Conservation (phyloP, 176 grass and related monocot genomes). For the Luzula sylvatica region DNA sequence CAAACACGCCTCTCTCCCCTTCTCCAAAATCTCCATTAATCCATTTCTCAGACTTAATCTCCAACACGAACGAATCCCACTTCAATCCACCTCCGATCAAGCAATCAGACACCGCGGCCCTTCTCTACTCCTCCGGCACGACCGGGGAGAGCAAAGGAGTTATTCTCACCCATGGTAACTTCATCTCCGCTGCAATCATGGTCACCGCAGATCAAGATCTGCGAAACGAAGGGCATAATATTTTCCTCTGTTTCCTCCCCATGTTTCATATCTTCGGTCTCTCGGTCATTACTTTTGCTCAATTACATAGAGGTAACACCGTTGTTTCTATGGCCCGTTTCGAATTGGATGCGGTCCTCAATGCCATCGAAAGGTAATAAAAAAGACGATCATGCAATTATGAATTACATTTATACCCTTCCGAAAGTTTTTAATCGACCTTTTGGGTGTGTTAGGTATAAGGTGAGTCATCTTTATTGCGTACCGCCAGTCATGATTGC, state of each 20-base stretch:
- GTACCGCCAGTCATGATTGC: constrained; percentile 93
- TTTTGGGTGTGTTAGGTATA: constrained; percentile 13
- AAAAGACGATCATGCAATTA: neutral
- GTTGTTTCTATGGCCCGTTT: constrained; percentile 64
- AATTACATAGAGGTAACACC: constrained; percentile 58
- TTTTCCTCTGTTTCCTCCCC: constrained; percentile 90
- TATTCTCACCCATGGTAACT: constrained; percentile 82
- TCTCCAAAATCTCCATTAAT: constrained; percentile 18
- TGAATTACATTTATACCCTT: neutral
- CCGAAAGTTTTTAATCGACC: neutral
- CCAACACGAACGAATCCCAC: constrained; percentile 13
- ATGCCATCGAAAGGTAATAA: constrained; percentile 32
- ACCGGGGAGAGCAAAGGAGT: constrained; percentile 93
- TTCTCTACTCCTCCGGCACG: constrained; percentile 90
- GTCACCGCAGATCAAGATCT: constrained; percentile 55
- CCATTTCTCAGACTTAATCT: constrained; percentile 46
- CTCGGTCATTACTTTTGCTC: constrained; percentile 49
- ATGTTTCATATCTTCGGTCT: constrained; percentile 98
- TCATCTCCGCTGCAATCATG: constrained; percentile 46
- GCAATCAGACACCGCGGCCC: constrained; percentile 52
- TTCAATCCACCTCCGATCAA: constrained; percentile 35
- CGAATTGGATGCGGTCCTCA: constrained; percentile 47
- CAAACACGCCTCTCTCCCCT: neutral
- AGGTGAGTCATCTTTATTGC: constrained; percentile 57
- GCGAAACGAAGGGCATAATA: constrained; percentile 44